phyloP scores from a whole-genome alignment of 768 basidiomycete genomes.

The Xerocomellus amylosporus region DNA sequence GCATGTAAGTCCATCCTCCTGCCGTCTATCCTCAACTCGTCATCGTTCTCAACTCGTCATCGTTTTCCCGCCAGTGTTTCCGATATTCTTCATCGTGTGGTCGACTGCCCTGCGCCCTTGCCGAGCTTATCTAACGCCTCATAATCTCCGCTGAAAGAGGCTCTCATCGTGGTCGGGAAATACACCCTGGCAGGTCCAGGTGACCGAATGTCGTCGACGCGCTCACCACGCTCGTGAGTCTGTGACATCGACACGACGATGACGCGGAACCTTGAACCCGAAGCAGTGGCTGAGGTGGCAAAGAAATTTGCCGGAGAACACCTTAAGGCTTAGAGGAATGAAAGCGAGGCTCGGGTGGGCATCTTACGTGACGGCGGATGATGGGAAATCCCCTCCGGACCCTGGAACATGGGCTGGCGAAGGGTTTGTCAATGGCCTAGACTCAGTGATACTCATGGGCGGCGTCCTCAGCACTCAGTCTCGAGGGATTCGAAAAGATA shows the following conservation, averaged over 20 bases:
- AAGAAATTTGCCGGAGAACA: slow-evolving; percentile 45
- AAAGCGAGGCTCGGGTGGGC: slow-evolving; percentile 48
- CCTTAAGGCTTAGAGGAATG: slow-evolving; percentile 45
- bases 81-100: slow-evolving; percentile 43
- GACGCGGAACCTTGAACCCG: neutral
- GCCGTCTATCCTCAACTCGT: too few species aligned
- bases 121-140: neutral
- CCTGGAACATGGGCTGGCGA: slow-evolving; percentile 49
- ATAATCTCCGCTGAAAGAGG: slow-evolving; percentile 21
- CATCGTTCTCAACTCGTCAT: too few species aligned
- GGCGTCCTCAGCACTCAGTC: too few species aligned
- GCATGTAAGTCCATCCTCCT: too few species aligned
- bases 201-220: slow-evolving; percentile 57
- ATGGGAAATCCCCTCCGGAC: slow-evolving; percentile 42
- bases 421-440: too few species aligned
- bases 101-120: slow-evolving; percentile 20
- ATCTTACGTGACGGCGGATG: slow-evolving; percentile 41
- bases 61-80: slow-evolving; percentile 21
- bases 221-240: slow-evolving; percentile 42
- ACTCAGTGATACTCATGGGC: too few species aligned
- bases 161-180: slow-evolving; percentile 31
- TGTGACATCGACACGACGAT: neutral
- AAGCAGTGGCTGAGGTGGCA: slow-evolving; percentile 32
- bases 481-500: too few species aligned
- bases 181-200: slow-evolving; percentile 53